phyloP scores from a whole-genome alignment of 2,329 filamentous ascomycete genomes.

The Dryadomyces quercivorus region DNA sequence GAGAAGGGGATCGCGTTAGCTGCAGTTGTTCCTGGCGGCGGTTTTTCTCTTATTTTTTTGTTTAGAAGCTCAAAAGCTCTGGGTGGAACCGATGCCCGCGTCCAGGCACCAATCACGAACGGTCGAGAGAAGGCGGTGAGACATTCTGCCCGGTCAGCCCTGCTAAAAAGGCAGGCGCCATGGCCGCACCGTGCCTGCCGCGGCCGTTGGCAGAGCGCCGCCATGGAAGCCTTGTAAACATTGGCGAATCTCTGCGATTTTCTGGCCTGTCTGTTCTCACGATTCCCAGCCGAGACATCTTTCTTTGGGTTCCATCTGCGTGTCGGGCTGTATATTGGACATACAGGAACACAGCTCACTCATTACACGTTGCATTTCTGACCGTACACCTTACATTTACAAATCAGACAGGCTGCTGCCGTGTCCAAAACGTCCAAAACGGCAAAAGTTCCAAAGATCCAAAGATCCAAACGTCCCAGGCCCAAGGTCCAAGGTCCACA shows the following conservation, averaged over 20 bases:
- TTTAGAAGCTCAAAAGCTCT: slow-evolving; percentile 10
- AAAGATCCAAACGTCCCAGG: too few species aligned
- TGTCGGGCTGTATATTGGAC: too few species aligned
- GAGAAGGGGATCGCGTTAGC: slow-evolving; percentile 7
- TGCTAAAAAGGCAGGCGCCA: slow-evolving; percentile 5
- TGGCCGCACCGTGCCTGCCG: slow-evolving; percentile 1
- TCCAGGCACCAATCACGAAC: slow-evolving; percentile 4
- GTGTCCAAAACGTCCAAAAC: too few species aligned
- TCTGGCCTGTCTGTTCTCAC: background rate
- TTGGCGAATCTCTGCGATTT: background rate
- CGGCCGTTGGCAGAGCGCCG: slow-evolving; percentile 3
- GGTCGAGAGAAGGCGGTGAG: slow-evolving; percentile 7
- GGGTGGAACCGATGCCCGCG: slow-evolving; percentile 2
- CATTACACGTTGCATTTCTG: too few species aligned
- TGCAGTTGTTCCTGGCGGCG: too few species aligned
- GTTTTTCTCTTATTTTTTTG: slow-evolving; percentile 5
- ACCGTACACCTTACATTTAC: too few species aligned
- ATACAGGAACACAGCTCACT: too few species aligned
- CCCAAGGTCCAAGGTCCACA: too few species aligned
- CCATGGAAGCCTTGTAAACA: background rate
- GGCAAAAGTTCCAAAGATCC: too few species aligned
- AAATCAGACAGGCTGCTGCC: too few species aligned
- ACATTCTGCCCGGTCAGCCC: slow-evolving; percentile 6
- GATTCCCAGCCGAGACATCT: too few species aligned
- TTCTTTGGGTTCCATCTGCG: too few species aligned